A percentile compares a stretch with the other conserved stretches of the same genome.
These are phyloP conservation scores for Aspergillus carlsbadensis DNA, from an alignment of 495 filamentous ascomycete species.

Conservation along the genomic window DNA sequence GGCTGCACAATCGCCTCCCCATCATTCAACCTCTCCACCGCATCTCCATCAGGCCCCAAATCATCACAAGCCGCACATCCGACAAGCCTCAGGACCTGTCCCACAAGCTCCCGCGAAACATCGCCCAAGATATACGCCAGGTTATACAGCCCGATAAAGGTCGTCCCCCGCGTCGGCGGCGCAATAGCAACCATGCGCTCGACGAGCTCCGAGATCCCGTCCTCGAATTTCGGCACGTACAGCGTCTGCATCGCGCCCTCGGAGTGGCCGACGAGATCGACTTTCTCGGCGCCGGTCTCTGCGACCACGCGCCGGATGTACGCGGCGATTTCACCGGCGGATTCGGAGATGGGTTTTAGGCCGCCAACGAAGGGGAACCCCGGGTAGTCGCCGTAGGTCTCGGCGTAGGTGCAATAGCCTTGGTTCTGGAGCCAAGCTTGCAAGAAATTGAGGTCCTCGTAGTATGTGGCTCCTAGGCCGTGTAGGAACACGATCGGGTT, in stretches of 20 bases:
- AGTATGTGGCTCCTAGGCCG: slow-evolving; percentile 50
- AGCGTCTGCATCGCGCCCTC: slow-evolving; percentile 53
- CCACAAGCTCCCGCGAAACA: slow-evolving; percentile 30
- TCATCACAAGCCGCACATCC: slow-evolving; percentile 52
- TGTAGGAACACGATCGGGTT: slow-evolving; percentile 55
- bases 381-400: slow-evolving; percentile 51
- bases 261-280: slow-evolving; percentile 55
- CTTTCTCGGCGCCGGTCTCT: slow-evolving; percentile 42
- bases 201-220: slow-evolving; percentile 38
- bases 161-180: slow-evolving; percentile 50
- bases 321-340: slow-evolving; percentile 47
- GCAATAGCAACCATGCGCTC: slow-evolving; percentile 49
- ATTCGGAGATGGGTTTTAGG: slow-evolving; percentile 41
- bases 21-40: slow-evolving; percentile 40
- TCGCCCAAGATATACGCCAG: slow-evolving; percentile 44
- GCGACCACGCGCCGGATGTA: slow-evolving; percentile 45
- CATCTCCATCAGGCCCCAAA: slow-evolving; percentile 36
- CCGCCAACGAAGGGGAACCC: slow-evolving; percentile 49
- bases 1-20: slow-evolving; percentile 46
- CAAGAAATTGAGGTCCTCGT: slow-evolving; percentile 53
- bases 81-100: slow-evolving; percentile 32
- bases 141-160: slow-evolving; percentile 46
- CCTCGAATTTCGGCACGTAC: slow-evolving; percentile 52
- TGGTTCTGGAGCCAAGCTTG: slow-evolving; percentile 49
- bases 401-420: slow-evolving; percentile 53